Conservation (phyloP, 176 grass and related monocot genomes). For the Aechmea fasciata region DNA sequence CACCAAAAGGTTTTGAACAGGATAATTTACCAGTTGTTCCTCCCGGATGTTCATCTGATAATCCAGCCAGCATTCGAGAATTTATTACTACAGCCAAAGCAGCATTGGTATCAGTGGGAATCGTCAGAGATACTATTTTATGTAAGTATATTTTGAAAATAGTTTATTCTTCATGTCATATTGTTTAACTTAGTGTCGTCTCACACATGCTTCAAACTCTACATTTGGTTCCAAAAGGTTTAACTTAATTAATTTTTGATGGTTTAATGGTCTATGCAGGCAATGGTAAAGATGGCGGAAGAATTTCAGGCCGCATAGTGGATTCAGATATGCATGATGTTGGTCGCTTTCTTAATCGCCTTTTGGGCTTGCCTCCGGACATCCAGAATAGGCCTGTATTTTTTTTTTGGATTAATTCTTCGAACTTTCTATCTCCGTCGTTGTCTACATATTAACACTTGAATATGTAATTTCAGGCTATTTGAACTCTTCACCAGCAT, state of each 20-base stretch:
- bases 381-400: conserved; percentile 80
- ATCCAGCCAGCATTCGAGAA: conserved; percentile 39
- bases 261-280: conserved; percentile 28
- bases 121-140: conserved; percentile 65
- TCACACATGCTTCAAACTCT: not conserved
- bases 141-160: conserved; percentile 46
- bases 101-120: conserved; percentile 93
- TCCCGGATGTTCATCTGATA: conserved; percentile 79
- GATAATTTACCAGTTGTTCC: conserved; percentile 72
- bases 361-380: conserved; percentile 73
- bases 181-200: not conserved
- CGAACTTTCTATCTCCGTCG: not conserved
- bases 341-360: conserved; percentile 90
- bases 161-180: conserved; percentile 14
- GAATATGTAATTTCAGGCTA: conserved; percentile 44
- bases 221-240: not conserved
- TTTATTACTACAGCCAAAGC: conserved; percentile 69
- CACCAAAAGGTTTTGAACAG: conserved; percentile 32
- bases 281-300: conserved; percentile 65
- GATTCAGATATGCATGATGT: conserved; percentile 98
- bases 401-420: not conserved
- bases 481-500: conserved; percentile 87
- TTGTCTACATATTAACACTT: not conserved
- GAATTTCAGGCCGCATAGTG: conserved; percentile 81
- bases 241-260: not conserved